Conservation (phyloP, 306 rosid species). For the Inga laurina region DNA sequence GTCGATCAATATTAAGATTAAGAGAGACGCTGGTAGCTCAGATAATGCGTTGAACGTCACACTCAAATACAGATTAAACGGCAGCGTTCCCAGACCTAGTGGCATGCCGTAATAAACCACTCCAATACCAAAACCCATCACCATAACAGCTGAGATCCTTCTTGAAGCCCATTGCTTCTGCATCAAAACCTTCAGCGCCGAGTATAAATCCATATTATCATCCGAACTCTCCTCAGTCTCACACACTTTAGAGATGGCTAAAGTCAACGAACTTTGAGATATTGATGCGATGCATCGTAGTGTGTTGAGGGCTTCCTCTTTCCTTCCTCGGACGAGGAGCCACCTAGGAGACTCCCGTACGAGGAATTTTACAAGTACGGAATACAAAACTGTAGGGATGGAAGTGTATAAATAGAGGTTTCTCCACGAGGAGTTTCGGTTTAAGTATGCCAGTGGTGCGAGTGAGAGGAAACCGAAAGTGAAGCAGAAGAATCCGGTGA, state of each 20-base stretch:
- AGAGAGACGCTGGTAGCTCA: conserved; percentile 57
- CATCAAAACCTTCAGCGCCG: conserved; percentile 37
- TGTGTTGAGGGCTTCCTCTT: conserved; percentile 49
- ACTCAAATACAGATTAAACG: conserved; percentile 55
- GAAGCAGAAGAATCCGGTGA: conserved; percentile 58
- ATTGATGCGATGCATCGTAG: conserved; percentile 34
- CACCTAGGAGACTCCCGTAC: conserved; percentile 76
- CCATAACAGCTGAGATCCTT: conserved; percentile 44
- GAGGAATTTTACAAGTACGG: conserved; percentile 26
- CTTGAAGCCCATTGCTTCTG: conserved; percentile 49
- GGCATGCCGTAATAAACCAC: conserved; percentile 76
- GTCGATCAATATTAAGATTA: conserved; percentile 37
- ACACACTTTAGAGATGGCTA: conserved; percentile 33
- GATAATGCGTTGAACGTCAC: conserved; percentile 64
- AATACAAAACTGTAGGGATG: conserved; percentile 47
- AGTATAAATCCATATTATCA: conserved; percentile 35
- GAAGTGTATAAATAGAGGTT: conserved; percentile 58
- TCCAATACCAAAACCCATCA: conserved; percentile 51
- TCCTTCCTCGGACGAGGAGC: conserved; percentile 57
- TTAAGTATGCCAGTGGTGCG: conserved; percentile 49
- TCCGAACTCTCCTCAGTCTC: conserved; percentile 30
- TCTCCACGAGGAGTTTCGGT: conserved; percentile 50
- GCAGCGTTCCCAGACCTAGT: conserved; percentile 54
- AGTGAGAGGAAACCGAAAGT: conserved; percentile 61
- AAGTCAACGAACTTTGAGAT: conserved; percentile 16